Percentiles rank a stretch among this genome's conserved stretches.
Conservation (phyloP, 495 filamentous ascomycete genomes). For the Aspergillus ostianus region DNA sequence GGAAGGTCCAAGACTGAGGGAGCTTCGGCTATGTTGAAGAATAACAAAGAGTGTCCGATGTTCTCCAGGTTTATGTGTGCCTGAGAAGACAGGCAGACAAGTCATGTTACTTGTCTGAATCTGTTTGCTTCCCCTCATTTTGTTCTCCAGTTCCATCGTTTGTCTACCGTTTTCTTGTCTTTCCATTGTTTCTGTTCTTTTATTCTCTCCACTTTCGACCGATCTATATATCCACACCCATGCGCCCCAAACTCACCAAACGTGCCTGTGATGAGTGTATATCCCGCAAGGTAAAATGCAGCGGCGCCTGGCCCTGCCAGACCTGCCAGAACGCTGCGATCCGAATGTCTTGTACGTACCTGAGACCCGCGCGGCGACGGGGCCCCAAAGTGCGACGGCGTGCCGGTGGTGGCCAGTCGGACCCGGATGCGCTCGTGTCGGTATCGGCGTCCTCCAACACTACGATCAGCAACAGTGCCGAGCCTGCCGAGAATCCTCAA, state of each 20-base stretch:
- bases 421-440: too few species aligned
- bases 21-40: not conserved
- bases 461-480: too few species aligned
- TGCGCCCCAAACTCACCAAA: slow-evolving; percentile 24
- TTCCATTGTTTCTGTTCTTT: too few species aligned
- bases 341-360: slow-evolving; percentile 28
- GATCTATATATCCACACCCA: not conserved
- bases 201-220: not conserved
- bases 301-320: slow-evolving; percentile 30
- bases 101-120: too few species aligned
- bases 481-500: too few species aligned
- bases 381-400: slow-evolving; percentile 29
- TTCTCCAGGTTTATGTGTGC: too few species aligned
- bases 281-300: slow-evolving; percentile 34
- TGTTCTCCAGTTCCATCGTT: not conserved
- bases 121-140: not conserved
- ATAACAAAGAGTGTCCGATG: too few species aligned
- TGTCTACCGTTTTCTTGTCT: too few species aligned
- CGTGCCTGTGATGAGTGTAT: slow-evolving; percentile 35
- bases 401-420: not conserved
- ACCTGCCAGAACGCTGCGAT: slow-evolving; percentile 24
- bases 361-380: slow-evolving; percentile 27
- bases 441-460: too few species aligned
- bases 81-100: too few species aligned
- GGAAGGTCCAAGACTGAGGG: not conserved